These are phyloP conservation scores for Russula griseocarnosa DNA, from an alignment of 768 basidiomycete species.

Conservation along the genomic window DNA sequence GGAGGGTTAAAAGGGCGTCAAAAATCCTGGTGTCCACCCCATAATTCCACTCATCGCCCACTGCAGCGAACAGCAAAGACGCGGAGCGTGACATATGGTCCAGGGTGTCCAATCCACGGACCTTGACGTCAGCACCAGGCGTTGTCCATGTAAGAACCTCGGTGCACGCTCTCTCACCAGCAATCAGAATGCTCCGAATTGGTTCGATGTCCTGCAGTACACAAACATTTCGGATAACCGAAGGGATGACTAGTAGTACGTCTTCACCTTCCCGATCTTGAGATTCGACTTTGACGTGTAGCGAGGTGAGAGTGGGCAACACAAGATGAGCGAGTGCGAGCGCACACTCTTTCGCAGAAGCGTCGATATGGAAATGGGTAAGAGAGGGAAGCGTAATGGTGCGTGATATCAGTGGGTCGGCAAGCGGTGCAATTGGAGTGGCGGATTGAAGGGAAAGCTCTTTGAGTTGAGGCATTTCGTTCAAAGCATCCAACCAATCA, in stretches of 20 bases:
- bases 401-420: background rate
- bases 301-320: slow-evolving; percentile 7
- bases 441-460: slow-evolving; percentile 5
- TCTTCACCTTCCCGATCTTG: background rate
- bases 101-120: fast-evolving
- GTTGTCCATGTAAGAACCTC: background rate
- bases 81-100: background rate
- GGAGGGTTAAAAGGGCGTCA: background rate
- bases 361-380: background rate
- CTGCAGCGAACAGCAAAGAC: background rate
- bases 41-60: too few relatives aligned
- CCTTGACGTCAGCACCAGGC: background rate
- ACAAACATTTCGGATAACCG: background rate
- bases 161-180: too few relatives aligned
- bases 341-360: background rate
- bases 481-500: slow-evolving; percentile 20
- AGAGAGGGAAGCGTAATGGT: slow-evolving; percentile 7
- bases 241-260: background rate
- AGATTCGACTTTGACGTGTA: background rate
- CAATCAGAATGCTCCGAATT: slow-evolving; percentile 4
- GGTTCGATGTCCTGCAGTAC: slow-evolving; percentile 7
- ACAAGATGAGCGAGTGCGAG: slow-evolving; percentile 12
- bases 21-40: background rate
- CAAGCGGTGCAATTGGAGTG: background rate
- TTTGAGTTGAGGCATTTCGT: slow-evolving; percentile 13